Evolutionary conservation across 1,284 basidiomycete genomes (phyloP), one percentile per base, ranked within the genome.

Genomic region (Paramarasmius palmivorus): DNA sequence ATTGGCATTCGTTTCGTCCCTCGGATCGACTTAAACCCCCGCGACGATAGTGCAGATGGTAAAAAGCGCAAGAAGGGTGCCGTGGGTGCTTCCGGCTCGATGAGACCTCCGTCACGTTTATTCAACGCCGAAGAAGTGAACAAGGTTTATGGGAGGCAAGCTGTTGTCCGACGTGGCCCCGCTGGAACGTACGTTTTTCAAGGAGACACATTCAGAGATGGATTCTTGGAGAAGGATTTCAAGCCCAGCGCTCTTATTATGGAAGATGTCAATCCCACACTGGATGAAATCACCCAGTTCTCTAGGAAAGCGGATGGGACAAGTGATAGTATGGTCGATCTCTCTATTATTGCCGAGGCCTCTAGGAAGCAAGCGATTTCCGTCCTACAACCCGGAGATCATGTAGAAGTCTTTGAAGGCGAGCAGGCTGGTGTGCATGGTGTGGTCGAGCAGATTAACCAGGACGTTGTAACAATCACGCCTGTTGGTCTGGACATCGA

Each of bases 141-240:
- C 58, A 93, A 92, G 65, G 90, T 91, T 10, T 95, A 94, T 64
- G 92, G 92, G 2, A 78, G 86, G 17, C 87, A 86, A 62, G 77
- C 85, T 40, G 88, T 95, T 22, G 79, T 84, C 35, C 86, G 85
- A 64, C 81, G 88, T 41, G 86, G 86, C 49, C 83, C 84, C 57
- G 78, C 82, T 32, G 29, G 29, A 32, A 32, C 29, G 34, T 93
- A 84, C 63, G 83, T 93, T 49, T 99, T 98, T 75, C 90, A 93
- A 63, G 88, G 88, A 64, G 96, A 99, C 68, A 94, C 93, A 7
- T 99, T 91, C 77, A 87, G 85, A 61, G 90, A 98, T 56, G 97
- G 96, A 3, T 98, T 96, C 73, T 86, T 97, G 63, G 92, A 98
- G 75, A 98, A 98, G 73, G 96, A 99, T 68, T 88, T 98, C 78